Evolutionary conservation across 2,329 filamentous ascomycete genomes (phyloP), one percentile per base, ranked within the genome.

Genomic region (Tolypocladium endophyticum): DNA sequence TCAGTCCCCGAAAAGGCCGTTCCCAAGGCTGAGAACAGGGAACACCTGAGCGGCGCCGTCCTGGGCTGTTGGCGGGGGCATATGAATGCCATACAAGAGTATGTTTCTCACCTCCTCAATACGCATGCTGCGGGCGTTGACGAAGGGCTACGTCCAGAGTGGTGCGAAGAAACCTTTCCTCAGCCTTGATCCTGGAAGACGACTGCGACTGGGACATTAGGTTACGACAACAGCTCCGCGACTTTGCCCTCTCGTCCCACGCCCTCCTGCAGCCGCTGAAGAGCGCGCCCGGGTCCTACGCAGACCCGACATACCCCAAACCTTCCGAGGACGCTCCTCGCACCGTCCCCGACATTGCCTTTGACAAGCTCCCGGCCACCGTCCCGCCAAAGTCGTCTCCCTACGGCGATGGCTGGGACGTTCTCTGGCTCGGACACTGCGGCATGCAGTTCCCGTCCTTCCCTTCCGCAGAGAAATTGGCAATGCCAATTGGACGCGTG

Each of bases 131-230:
- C 23, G 25, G 8, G 4, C 1, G 28, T 18, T 52, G 9, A 33
- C 28, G 6, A 5, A 11, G 3, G 8, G 30, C 50, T 7, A 18
- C 50, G 3, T 28, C 12, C n/a, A 73, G 72, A 28, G 70, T 83
- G 16, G 72, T 83, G 16, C 70, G 75, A n/a, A 68, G 75, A 14
- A 74, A 76, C 47, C 63, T 81, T 3, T 69, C 72, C 1, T 79
- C 77, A 1, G 80, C 79, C 0, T 69, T 84, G 2, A 79, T 84
- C 35, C 66, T 84, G 33, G 82, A 85, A 64, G 81, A 84, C 64
- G 81, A 84, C 59, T 74, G 77, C 25, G 81, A 85, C 69, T 85
- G 82, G 82, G 82, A 84, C 59, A 68, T 83, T 16, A 71, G 74
- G 0, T 67, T 84, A 30, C 78, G 79, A 38, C 57, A 69, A 0